These are phyloP conservation scores for Stenocarpella maydis DNA, from an alignment of 2,329 filamentous ascomycete species.

Conservation along the genomic window DNA sequence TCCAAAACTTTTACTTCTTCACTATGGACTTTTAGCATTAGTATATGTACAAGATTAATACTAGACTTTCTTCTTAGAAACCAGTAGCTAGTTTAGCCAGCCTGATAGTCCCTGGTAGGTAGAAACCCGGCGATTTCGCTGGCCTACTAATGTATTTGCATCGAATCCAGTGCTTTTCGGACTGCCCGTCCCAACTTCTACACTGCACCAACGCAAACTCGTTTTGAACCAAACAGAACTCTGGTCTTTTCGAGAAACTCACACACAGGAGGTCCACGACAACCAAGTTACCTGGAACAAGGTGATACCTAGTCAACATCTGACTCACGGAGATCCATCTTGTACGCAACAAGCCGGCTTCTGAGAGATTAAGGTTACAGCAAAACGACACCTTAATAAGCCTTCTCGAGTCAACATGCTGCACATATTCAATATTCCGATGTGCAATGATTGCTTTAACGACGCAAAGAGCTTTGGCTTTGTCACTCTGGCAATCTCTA, in stretches of 20 bases:
- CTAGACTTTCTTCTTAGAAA: too few relatives aligned
- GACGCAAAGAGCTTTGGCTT: not conserved
- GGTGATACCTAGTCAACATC: not conserved
- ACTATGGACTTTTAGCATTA: too few relatives aligned
- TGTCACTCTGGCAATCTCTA: not conserved
- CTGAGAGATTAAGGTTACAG: not conserved
- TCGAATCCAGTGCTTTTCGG: too few relatives aligned
- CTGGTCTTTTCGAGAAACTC: not conserved
- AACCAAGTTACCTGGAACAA: not conserved
- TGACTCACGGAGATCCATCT: not conserved
- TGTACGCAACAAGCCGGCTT: not conserved
- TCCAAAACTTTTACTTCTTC: too few relatives aligned
- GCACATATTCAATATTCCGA: not conserved
- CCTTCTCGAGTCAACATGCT: not conserved
- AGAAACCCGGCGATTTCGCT: too few relatives aligned
- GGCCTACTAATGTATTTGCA: too few relatives aligned
- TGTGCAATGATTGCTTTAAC: not conserved
- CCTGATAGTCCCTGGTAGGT: too few relatives aligned
- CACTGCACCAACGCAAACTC: not conserved
- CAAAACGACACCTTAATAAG: not conserved
- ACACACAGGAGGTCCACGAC: not conserved
- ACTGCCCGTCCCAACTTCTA: too few relatives aligned
- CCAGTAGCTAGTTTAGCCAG: too few relatives aligned
- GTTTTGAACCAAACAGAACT: not conserved
- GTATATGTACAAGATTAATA: too few relatives aligned